Conservation (phyloP, 1,284 basidiomycete species). For the Schizophyllum commune region DNA sequence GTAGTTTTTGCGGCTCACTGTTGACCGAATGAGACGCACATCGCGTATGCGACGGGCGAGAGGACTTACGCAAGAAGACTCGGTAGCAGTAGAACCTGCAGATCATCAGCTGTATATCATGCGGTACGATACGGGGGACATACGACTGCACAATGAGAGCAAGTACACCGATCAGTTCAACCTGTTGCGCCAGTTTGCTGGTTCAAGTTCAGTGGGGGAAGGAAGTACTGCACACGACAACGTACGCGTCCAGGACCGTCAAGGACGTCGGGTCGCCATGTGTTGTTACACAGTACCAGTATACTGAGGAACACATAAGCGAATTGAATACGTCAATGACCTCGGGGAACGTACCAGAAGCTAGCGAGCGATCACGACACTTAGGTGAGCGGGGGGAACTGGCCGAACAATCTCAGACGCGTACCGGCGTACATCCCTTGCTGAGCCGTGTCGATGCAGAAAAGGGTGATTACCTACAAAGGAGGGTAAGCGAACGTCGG, state of each 20-base stretch:
- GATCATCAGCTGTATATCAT: not conserved
- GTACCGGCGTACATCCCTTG: not conserved
- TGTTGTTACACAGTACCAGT: not conserved
- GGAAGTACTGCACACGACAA: not conserved
- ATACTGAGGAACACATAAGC: not conserved
- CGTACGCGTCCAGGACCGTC: not conserved
- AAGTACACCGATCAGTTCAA: not conserved
- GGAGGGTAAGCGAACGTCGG: not conserved
- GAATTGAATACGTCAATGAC: no score
- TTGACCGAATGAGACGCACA: not conserved
- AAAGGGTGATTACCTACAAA: not conserved
- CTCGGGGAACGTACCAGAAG: no score
- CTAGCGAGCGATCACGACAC: no score
- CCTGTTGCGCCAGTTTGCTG: not conserved
- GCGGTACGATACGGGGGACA: not conserved
- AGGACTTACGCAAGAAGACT: not conserved
- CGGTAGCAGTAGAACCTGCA: not conserved
- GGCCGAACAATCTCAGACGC: not conserved
- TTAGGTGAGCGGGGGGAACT: no score
- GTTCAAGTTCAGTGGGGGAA: no score
- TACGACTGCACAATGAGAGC: not conserved
- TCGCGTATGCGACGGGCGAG: not conserved
- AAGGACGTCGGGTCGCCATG: not conserved
- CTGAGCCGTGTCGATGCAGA: not conserved
- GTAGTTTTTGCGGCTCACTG: not conserved